These are phyloP conservation scores for Paradendryphiella salina DNA, from an alignment of 2,329 filamentous ascomycete genomes.

Conservation along the genomic window DNA sequence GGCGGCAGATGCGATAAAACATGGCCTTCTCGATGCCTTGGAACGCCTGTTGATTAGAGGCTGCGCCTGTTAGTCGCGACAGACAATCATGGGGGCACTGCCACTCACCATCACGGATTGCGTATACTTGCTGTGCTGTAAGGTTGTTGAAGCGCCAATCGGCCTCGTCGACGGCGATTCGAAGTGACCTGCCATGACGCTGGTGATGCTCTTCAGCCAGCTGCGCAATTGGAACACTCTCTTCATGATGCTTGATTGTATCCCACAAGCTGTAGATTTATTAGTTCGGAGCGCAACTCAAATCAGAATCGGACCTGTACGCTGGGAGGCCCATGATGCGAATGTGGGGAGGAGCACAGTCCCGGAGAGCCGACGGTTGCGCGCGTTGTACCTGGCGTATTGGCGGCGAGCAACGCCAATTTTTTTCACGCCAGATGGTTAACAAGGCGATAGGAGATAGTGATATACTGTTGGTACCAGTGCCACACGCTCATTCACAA, in stretches of 20 bases:
- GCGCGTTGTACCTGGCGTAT: conserved; percentile 14
- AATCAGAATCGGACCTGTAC: conserved; percentile 10
- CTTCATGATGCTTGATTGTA: conserved; percentile 43
- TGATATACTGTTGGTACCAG: not conserved
- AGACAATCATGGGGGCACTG: not conserved
- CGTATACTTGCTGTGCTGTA: conserved; percentile 36
- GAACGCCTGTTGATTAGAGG: conserved; percentile 36
- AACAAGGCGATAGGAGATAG: not conserved
- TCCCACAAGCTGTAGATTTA: conserved; percentile 41
- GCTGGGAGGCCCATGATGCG: conserved; percentile 29
- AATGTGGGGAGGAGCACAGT: not conserved
- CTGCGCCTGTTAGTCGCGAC: conserved; percentile 12
- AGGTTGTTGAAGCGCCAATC: conserved; percentile 53
- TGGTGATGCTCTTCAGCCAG: conserved; percentile 46
- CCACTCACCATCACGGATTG: conserved; percentile 43
- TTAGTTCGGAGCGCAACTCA: conserved; percentile 1
- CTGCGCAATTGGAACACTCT: conserved; percentile 42
- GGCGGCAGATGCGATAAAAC: conserved; percentile 49
- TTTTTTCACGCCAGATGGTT: not conserved
- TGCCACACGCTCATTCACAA: too few species aligned
- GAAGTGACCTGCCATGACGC: conserved; percentile 41
- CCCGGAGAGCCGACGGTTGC: not conserved
- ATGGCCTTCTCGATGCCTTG: conserved; percentile 51
- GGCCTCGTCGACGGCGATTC: conserved; percentile 51
- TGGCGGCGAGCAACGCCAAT: not conserved